Evolutionary conservation across 2,329 filamentous ascomycete genomes (phyloP), one percentile per base, ranked within the genome.

Genomic region (Claviceps capensis): DNA sequence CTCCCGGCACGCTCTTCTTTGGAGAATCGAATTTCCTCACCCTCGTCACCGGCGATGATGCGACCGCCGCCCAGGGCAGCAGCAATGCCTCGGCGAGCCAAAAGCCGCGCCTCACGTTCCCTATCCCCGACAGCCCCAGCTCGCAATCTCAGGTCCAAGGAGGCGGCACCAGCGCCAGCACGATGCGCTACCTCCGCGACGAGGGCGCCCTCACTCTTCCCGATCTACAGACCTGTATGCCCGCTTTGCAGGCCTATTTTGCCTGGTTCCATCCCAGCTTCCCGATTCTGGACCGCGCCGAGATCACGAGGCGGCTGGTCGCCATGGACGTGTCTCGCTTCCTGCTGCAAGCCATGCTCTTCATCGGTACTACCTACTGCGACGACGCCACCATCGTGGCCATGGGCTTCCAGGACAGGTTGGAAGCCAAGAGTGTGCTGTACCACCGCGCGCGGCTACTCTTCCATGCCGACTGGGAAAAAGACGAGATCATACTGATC

Each of bases 231-330:
- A 65, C 71, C 17, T 70, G 71, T 43, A 63, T 72, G 4, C 66
- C 66, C 1, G 64, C 76, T 0, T 58, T 79, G 0, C 63, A 69
- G 17, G 75, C 75, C 0, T 80, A 78, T 61, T 79, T 80, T 51
- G 64, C 67, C 22, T 77, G 75, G 70, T 79, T 78, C 50, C 77
- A 80, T 55, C 75, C 77, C 0, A 74, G 73, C 51, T 80, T 78
- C 47, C 75, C 77, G 0, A 68, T 80, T 13, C 56, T 80, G 0
- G 74, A 79, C 55, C 69, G 73, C 4, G 62, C 63, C 1, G 68
- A 70, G 0, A 63, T 77, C 8, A 65, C 69, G 51, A 60, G 63
- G 2, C 62, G 63, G 2, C 69, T 75, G 41, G 61, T 61, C 7
- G 63, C 65, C 9, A 66, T 68, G 9, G 67, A 63, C 1, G 64